Evolutionary conservation across 164 flowering plant species (phyloP).

Genomic region (Stephania cephalantha): DNA sequence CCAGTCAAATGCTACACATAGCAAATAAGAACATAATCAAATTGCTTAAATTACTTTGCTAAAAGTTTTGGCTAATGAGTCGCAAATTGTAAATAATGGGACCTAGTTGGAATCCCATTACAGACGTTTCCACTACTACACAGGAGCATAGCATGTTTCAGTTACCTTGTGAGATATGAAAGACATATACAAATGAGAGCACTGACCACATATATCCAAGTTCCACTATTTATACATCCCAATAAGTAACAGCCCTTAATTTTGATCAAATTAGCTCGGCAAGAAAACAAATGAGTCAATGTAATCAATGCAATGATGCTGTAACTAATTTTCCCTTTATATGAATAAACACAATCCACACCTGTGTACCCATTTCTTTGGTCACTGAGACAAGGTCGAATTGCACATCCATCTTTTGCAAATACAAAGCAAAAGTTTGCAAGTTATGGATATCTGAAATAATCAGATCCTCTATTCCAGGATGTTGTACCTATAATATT

Average conservation of each 20-base stretch:
- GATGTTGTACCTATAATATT: slow-evolving; percentile 83
- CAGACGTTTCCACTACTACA: too few species aligned
- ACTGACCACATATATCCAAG: too few species aligned
- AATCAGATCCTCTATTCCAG: slow-evolving; percentile 84
- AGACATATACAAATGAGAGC: too few species aligned
- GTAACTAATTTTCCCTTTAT: not conserved
- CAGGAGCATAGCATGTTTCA: too few species aligned
- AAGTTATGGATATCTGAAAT: slow-evolving; percentile 89
- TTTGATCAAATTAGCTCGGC: too few species aligned
- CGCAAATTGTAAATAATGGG: not conserved
- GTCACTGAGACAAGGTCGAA: slow-evolving; percentile 85
- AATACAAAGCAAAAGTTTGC: slow-evolving; percentile 83
- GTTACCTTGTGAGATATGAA: too few species aligned
- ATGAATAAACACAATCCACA: not conserved
- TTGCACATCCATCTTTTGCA: slow-evolving; percentile 86
- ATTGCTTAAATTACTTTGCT: not conserved
- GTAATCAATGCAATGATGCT: not conserved
- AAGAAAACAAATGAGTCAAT: too few species aligned
- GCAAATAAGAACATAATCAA: not conserved
- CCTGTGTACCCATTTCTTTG: slow-evolving; percentile 97
- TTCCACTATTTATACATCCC: too few species aligned
- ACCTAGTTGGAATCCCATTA: not conserved
- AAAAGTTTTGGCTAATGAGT: not conserved
- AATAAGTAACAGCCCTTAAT: too few species aligned
- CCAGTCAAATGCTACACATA: too few species aligned